Evolutionary conservation across 2,329 filamentous ascomycete species (phyloP).

Genomic region (Talaromyces islandicus): DNA sequence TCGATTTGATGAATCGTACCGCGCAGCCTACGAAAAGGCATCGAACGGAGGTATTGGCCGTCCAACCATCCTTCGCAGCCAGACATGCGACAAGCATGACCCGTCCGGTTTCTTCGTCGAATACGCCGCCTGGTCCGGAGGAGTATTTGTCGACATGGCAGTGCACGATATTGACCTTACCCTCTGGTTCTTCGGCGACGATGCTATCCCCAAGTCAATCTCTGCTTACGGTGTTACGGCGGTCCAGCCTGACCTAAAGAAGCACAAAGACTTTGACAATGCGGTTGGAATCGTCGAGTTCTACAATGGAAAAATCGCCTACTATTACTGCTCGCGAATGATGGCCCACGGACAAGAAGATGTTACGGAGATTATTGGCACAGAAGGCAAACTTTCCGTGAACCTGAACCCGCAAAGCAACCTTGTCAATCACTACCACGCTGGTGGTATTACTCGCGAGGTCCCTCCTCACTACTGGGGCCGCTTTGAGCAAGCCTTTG

Average conservation of each 20-base stretch:
- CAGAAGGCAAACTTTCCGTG: constrained; percentile 56
- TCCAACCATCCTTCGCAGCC: constrained; percentile 56
- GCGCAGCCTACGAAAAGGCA: constrained; percentile 52
- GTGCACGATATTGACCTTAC: constrained; percentile 66
- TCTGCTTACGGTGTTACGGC: constrained; percentile 54
- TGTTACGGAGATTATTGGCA: constrained; percentile 62
- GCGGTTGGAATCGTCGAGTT: constrained; percentile 62
- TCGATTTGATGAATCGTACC: constrained; percentile 62
- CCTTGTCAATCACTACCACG: constrained; percentile 51
- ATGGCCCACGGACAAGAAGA: constrained; percentile 65
- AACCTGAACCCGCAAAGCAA: constrained; percentile 54
- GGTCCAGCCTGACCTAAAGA: constrained; percentile 52
- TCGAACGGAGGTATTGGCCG: constrained; percentile 52
- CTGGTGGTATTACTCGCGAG: constrained; percentile 51
- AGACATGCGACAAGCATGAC: constrained; percentile 56
- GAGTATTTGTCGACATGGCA: constrained; percentile 66
- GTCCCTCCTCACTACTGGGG: constrained; percentile 59
- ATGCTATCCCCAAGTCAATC: constrained; percentile 50
- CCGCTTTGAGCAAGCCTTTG: constrained; percentile 57
- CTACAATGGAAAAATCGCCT: constrained; percentile 56
- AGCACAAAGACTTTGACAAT: constrained; percentile 58
- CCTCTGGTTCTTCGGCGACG: constrained; percentile 57
- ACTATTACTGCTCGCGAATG: constrained; percentile 60
- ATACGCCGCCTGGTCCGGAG: constrained; percentile 60
- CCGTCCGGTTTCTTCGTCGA: constrained; percentile 62